Percentiles rank a stretch among this genome's conserved stretches.
Evolutionary conservation across 106 monocot species (phyloP).

Genomic region (Alisma plantagoaquatica): DNA sequence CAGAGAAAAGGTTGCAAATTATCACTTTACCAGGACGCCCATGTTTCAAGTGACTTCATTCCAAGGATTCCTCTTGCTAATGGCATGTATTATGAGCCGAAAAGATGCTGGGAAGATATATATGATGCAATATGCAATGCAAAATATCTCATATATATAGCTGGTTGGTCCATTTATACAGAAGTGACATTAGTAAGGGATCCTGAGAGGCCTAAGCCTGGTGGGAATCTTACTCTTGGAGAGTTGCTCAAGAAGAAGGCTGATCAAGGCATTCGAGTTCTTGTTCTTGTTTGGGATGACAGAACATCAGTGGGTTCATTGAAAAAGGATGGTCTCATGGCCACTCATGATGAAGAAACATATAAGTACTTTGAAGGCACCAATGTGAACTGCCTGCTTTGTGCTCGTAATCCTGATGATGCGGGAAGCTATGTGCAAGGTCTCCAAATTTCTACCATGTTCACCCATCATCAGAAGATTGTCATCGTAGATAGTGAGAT

Average conservation of each 20-base stretch:
- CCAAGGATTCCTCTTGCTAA: constrained; percentile 16
- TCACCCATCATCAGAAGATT: constrained; percentile 30
- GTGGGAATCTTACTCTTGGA: constrained; percentile 15
- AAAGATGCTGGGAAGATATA: constrained; percentile 35
- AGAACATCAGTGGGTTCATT: constrained; percentile 22
- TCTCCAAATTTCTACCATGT: constrained; percentile 27
- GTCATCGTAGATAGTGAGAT: constrained; percentile 10
- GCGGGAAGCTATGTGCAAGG: constrained; percentile 27
- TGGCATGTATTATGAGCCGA: constrained; percentile 12
- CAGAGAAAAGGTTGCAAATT: constrained; percentile 17
- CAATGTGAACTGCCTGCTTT: constrained; percentile 27
- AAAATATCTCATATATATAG: constrained; percentile 21
- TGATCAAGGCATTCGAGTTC: constrained; percentile 25
- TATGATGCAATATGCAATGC: constrained; percentile 28
- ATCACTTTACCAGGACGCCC: constrained; percentile 28
- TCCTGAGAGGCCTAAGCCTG: constrained; percentile 6
- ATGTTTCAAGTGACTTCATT: constrained; percentile 12
- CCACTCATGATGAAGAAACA: constrained; percentile 38
- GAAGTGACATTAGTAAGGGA: constrained; percentile 26
- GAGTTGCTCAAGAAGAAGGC: constrained; percentile 39
- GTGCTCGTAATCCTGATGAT: constrained; percentile 28
- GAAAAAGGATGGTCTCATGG: constrained; percentile 8
- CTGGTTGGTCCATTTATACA: constrained; percentile 43
- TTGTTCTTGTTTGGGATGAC: constrained; percentile 42
- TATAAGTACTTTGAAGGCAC: constrained; percentile 22